Evolutionary conservation across 352 stramenopile species (phyloP).

Genomic region (Pythium phragmiticola): DNA sequence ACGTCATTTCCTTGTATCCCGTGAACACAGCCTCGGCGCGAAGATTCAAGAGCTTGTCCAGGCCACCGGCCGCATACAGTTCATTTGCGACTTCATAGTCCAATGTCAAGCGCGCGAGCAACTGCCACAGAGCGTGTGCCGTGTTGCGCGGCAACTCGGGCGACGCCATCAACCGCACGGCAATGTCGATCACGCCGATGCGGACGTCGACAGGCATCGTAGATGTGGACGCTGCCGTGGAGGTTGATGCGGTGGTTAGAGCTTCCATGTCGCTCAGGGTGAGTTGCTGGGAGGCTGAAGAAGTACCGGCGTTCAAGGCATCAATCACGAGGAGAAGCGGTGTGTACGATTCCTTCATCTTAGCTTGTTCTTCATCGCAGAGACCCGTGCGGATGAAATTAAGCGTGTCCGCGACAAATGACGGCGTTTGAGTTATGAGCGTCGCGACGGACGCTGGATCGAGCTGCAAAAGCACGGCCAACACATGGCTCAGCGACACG

Average conservation of each 20-base stretch:
- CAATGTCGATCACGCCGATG: constrained; percentile 21
- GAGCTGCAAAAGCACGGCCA: constrained; percentile 69
- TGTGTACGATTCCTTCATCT: constrained; percentile 41
- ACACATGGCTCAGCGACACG: constrained; percentile 58
- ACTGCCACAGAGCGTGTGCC: constrained; percentile 72
- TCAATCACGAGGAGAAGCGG: constrained; percentile 69
- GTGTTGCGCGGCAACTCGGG: constrained; percentile 29
- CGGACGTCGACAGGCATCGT: constrained; percentile 15
- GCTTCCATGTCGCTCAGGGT: constrained; percentile 2
- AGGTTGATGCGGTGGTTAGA: background rate
- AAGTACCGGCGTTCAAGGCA: constrained; percentile 31
- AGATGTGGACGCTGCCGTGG: background rate
- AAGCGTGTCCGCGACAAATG: constrained; percentile 52
- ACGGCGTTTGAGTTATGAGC: constrained; percentile 33
- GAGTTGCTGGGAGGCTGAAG: constrained; percentile 1
- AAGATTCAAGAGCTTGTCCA: constrained; percentile 65
- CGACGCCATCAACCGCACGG: constrained; percentile 22
- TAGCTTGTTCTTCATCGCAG: constrained; percentile 6
- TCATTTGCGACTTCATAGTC: constrained; percentile 71
- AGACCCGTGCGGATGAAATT: constrained; percentile 30
- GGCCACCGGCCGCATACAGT: constrained; percentile 48
- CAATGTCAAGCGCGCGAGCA: constrained; percentile 64
- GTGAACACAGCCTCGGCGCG: constrained; percentile 43
- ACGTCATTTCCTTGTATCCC: constrained; percentile 76
- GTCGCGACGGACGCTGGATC: constrained; percentile 41